These are phyloP conservation scores for Barnettozyma wickerhamii DNA, from an alignment of 805 yeast genomes.

Conservation along the genomic window DNA sequence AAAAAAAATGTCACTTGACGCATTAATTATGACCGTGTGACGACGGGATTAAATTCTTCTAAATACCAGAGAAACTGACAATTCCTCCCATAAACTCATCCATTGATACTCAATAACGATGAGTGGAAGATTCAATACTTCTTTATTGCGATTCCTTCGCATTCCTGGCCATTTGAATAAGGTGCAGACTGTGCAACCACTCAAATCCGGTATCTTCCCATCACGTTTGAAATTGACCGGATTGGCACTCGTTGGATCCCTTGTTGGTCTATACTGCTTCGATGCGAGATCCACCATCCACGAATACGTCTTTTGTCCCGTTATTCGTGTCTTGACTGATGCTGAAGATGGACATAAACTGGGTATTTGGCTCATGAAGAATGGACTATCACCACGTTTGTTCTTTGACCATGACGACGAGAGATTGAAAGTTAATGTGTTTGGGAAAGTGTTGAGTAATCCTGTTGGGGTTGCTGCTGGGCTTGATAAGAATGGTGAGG, in stretches of 20 bases:
- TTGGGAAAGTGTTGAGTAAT: slow-evolving; percentile 58
- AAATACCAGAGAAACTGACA: too few species aligned
- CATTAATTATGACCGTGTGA: too few species aligned
- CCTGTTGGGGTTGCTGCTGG: slow-evolving; percentile 97
- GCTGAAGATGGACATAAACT: slow-evolving; percentile 85
- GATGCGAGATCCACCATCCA: slow-evolving; percentile 83
- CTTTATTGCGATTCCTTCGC: neutral
- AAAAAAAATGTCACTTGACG: too few species aligned
- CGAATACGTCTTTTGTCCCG: slow-evolving; percentile 77
- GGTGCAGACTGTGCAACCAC: neutral
- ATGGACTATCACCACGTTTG: slow-evolving; percentile 63
- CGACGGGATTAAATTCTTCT: too few species aligned
- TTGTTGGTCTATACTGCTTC: slow-evolving; percentile 45
- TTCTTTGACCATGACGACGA: slow-evolving; percentile 49
- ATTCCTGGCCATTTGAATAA: slow-evolving; percentile 2
- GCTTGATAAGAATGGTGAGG: slow-evolving; percentile 90
- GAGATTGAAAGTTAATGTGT: slow-evolving; percentile 53
- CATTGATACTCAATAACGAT: too few species aligned
- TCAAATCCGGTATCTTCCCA: slow-evolving; percentile 8
- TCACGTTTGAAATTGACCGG: slow-evolving; percentile 23
- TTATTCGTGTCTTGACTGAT: slow-evolving; percentile 61
- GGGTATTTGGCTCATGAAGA: slow-evolving; percentile 66
- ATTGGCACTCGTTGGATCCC: slow-evolving; percentile 32
- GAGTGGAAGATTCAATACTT: neutral
- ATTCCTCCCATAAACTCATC: too few species aligned